Evolutionary conservation across 495 filamentous ascomycete genomes (phyloP), one percentile per base, ranked within the genome.

Genomic region (Neurospora intermedia): DNA sequence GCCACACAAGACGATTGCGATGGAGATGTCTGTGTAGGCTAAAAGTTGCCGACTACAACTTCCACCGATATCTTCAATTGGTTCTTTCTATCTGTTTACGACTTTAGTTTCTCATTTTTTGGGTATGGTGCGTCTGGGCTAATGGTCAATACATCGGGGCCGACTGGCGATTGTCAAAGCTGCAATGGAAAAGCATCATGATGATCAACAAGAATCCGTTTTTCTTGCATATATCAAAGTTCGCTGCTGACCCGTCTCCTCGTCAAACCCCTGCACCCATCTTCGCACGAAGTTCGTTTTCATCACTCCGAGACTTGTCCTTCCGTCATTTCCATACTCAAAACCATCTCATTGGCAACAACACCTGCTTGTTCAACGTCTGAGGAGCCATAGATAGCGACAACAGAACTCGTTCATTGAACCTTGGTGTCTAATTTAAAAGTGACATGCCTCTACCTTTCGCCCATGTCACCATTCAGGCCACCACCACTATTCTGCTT

Each of bases 21-120:
- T 98, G 96, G 97, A 98, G 83, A 98, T 98, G 96, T 94, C 91
- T 77, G 94, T 98, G 42, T 97, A 85, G 54, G 27, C 35, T 15
- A 35, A 16, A 16, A 31, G 8, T 31, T 66, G 1, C 8, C 27
- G 35, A 3, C 6, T 35, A 35, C 27, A 27, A 38, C 18, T 15
- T 9, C 35, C 3, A 35, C 7, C 5, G 27, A 13, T 35, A 35
- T 66, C 6, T 35, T 4, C 6, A 7, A 66, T 16, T 16, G 13
- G 54, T 38, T 15, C 1, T 31, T 15, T 15, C 27, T 5, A 27
- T 59, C 20, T 15, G 20, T 27, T 59, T 27, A 27, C 20, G 20
- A 11, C 11, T 54, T 13, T 59, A 3, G 20, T 6, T 11, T 54
- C 6, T 54, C 46, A 23, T 54, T 38, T 2, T 3, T 38, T 5